Evolutionary conservation across 1,284 basidiomycete genomes (phyloP), one percentile per base, ranked within the genome.

Genomic region (Fomitiporia mediterranea): DNA sequence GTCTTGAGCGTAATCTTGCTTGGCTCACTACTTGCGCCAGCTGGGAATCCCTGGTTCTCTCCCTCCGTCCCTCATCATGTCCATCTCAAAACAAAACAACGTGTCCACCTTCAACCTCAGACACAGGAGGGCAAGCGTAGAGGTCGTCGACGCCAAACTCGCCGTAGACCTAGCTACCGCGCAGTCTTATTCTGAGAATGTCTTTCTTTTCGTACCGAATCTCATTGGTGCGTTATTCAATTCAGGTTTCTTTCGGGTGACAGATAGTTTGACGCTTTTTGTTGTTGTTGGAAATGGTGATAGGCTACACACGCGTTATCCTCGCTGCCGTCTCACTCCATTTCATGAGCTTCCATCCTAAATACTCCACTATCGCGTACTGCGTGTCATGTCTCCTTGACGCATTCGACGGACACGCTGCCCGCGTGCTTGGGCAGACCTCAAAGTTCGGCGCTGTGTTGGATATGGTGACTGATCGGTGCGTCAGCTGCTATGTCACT

Each of bases 391-490:
- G 91, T 68, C 78, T 99, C 39, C 78, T 99, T 61, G 97, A 99
- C 68, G 97, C 93, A 15, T 89, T 95, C 46, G 97, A 99, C 66
- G 97, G 97, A 2, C 86, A 89, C 68, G 95, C 91, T 3, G 97
- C 97, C n/a, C 81, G 97, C 56, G 82, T 83, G 2, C 74, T 98
- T 34, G 85, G 85, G 5, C 96, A 99, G 72, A 86, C 91, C 17
- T 94, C 91, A 58, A 96, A 96, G 73, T 98, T 99, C 70, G 97
- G 97, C 38, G 95, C 94, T 3, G 96, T 99, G 38, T 75, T 99
- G 65, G 97, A 99, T 72, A 99, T 99, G 97, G 96, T 99, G 54
- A 99, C 97, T n/a, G 96, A 99, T 71, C 80, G 96, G 91, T 96
- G 61, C 63, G 79, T 19, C n/a, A 27, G 43, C 4, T 3, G 42